Evolutionary conservation across 768 basidiomycete species (phyloP).

Genomic region (Russula sp.): DNA sequence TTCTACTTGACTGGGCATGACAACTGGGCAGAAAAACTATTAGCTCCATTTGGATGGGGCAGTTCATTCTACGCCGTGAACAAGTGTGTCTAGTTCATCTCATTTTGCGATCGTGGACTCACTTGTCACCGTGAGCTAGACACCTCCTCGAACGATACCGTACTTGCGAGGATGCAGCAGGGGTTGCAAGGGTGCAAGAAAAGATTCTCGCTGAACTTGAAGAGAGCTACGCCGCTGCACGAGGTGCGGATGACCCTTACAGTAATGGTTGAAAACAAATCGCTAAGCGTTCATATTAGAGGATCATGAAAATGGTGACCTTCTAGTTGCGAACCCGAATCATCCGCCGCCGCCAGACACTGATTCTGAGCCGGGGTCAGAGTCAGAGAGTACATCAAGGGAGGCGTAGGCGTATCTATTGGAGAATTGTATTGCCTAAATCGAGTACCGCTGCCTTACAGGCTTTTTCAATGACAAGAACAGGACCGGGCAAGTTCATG

Average conservation of each 20-base stretch:
- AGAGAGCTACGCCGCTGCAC: constrained; percentile 54
- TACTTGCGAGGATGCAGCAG: constrained; percentile 60
- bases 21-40: constrained; percentile 69
- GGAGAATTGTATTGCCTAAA: background rate
- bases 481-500: background rate
- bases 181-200: constrained; percentile 60
- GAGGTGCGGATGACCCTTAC: constrained; percentile 44
- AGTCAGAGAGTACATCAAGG: constrained; percentile 5
- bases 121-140: constrained; percentile 25
- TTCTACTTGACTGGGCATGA: constrained; percentile 92
- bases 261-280: background rate
- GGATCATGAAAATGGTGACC: constrained; percentile 9
- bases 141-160: constrained; percentile 64
- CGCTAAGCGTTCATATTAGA: background rate
- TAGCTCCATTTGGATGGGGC: constrained; percentile 90
- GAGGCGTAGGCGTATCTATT: background rate
- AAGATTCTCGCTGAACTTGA: constrained; percentile 68
- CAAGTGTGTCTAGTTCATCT: constrained; percentile 43
- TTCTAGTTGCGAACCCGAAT: constrained; percentile 27
- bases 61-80: constrained; percentile 86
- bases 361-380: constrained; percentile 7
- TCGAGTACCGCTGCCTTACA: background rate
- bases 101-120: background rate
- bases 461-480: constrained; percentile 1
- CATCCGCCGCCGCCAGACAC: constrained; percentile 11